Conservation (phyloP, 75 land plant species). For the Larix kaempferi region DNA sequence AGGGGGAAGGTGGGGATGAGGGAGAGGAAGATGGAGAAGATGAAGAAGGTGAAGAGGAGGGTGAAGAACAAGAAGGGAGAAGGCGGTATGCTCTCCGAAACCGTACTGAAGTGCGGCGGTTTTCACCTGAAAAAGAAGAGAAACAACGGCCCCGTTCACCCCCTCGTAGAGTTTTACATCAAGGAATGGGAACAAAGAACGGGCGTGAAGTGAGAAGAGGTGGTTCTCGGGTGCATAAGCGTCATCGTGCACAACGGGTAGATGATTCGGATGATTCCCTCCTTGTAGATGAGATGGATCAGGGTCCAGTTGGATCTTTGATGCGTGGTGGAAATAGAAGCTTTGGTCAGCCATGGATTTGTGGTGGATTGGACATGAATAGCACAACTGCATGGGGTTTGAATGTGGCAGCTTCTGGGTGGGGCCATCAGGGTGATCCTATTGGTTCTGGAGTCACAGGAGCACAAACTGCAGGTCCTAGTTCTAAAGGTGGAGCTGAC, state of each 20-base stretch:
- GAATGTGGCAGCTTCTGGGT: conserved; percentile 80
- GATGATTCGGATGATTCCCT: conserved; percentile 99
- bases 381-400: conserved; percentile 81
- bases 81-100: conserved; percentile 89
- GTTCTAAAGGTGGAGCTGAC: conserved; percentile 97
- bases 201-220: conserved; percentile 69
- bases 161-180: conserved; percentile 54
- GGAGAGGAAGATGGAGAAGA: conserved; percentile 78
- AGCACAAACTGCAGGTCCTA: conserved; percentile 92
- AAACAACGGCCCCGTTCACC: conserved; percentile 73
- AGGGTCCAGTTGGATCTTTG: conserved; percentile 77
- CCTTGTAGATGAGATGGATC: conserved; percentile 93
- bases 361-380: conserved; percentile 78
- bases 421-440: conserved; percentile 80
- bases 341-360: conserved; percentile 67
- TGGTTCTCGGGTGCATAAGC: conserved; percentile 66
- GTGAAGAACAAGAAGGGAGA: conserved; percentile 86
- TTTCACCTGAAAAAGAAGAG: conserved; percentile 69
- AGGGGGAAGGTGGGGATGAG: conserved; percentile 47
- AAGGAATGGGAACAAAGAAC: conserved; percentile 77
- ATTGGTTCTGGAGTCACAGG: conserved; percentile 50
- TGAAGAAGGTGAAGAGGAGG: conserved; percentile 80
- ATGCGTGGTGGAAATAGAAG: conserved; percentile 60
- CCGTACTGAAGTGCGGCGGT: conserved; percentile 82
- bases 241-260: conserved; percentile 63